Percentiles rank a stretch among this genome's conserved stretches.
Conservation (phyloP, 2,329 filamentous ascomycete genomes). For the Epichloe gansuensis region DNA sequence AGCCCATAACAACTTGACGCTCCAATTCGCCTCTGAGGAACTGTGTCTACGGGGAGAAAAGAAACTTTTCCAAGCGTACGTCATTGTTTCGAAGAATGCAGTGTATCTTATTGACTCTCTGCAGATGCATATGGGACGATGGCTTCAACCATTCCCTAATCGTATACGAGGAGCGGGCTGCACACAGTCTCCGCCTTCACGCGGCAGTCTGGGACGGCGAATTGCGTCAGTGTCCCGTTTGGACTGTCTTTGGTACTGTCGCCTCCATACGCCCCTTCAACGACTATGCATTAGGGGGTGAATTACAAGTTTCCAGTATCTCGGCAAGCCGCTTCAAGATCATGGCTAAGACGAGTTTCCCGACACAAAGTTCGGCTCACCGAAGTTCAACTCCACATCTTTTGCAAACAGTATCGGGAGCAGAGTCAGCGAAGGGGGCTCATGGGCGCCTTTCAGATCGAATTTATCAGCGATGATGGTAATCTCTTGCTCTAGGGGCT, state of each 20-base stretch:
- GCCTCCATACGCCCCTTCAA: too few relatives aligned
- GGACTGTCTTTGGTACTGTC: slow-evolving; percentile 48
- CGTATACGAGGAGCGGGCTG: slow-evolving; percentile 38
- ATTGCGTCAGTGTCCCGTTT: slow-evolving; percentile 42
- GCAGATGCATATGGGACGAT: slow-evolving; percentile 44
- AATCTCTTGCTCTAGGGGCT: slow-evolving; percentile 3
- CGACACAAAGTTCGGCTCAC: slow-evolving; percentile 36
- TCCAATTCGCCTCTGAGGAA: slow-evolving; percentile 32
- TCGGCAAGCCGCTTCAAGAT: slow-evolving; percentile 31
- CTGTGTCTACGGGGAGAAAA: slow-evolving; percentile 35
- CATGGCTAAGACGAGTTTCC: slow-evolving; percentile 36
- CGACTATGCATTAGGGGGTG: too few relatives aligned
- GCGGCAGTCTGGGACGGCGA: slow-evolving; percentile 43
- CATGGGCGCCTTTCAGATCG: slow-evolving; percentile 36
- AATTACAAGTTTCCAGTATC: slow-evolving; percentile 29
- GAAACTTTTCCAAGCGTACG: slow-evolving; percentile 44
- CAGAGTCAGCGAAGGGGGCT: slow-evolving; percentile 36
- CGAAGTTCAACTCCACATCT: slow-evolving; percentile 45
- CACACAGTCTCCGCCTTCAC: slow-evolving; percentile 39
- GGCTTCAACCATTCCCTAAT: slow-evolving; percentile 38
- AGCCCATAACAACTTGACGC: slow-evolving; percentile 31
- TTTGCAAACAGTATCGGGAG: slow-evolving; percentile 42
- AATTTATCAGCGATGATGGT: slow-evolving; percentile 33
- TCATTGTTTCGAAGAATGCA: not conserved
- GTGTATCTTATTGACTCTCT: not conserved